Conservation (phyloP, 148 eudicot species). For the Amaranthus hypochondriacus region DNA sequence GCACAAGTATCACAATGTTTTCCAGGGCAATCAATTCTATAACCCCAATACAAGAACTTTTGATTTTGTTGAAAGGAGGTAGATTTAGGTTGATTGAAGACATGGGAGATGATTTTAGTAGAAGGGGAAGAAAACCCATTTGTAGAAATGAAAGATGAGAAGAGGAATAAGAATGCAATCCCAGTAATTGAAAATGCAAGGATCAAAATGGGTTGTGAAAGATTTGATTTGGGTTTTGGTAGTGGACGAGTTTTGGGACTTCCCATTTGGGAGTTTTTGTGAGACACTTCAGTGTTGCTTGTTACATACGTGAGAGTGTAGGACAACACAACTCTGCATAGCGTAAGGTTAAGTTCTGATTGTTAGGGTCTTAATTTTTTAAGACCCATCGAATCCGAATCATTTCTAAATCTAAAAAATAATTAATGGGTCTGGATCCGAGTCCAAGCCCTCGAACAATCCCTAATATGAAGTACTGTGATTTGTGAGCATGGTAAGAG, state of each 20-base stretch:
- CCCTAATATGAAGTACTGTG: too few relatives aligned
- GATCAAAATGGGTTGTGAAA: constrained; percentile 48
- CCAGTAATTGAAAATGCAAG: constrained; percentile 38
- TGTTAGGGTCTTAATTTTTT: neutral
- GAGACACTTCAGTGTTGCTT: neutral
- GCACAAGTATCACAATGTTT: constrained; percentile 80
- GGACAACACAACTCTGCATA: neutral
- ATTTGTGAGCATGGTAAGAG: too few relatives aligned
- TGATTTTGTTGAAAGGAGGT: constrained; percentile 17
- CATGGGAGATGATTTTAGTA: constrained; percentile 19
- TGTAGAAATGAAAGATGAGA: constrained; percentile 44
- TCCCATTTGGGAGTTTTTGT: constrained; percentile 41
- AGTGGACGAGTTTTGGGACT: constrained; percentile 28
- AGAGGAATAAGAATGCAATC: constrained; percentile 48
- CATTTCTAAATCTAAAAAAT: too few relatives aligned
- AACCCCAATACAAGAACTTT: constrained; percentile 80
- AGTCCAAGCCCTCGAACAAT: too few relatives aligned
- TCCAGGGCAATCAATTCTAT: constrained; percentile 83
- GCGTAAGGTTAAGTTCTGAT: neutral
- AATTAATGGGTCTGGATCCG: too few relatives aligned
- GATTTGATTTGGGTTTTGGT: constrained; percentile 42
- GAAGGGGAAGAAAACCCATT: constrained; percentile 28
- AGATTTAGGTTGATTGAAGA: constrained; percentile 5
- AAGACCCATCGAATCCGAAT: too few relatives aligned
- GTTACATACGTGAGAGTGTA: neutral